Conservation (phyloP, 2,329 filamentous ascomycete species). For the Claviceps africana region DNA sequence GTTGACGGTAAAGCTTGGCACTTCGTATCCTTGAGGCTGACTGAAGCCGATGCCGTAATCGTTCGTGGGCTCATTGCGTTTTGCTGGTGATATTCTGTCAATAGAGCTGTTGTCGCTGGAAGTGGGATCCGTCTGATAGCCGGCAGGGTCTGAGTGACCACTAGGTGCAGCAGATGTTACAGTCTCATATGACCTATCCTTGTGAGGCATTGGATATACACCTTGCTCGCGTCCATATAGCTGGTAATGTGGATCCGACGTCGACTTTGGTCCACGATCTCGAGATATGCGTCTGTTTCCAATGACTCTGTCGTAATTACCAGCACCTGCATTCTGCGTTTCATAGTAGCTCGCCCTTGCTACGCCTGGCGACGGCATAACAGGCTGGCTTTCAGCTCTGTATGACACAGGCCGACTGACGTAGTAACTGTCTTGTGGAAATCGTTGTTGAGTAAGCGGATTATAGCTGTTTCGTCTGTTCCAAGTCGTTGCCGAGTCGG, state of each 20-base stretch:
- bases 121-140: slow-evolving; percentile 69
- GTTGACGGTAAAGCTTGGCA: slow-evolving; percentile 24
- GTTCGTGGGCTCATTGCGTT: slow-evolving; percentile 40
- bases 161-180: slow-evolving; percentile 65
- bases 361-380: slow-evolving; percentile 20
- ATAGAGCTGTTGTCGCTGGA: slow-evolving; percentile 90
- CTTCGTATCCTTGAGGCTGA: slow-evolving; percentile 28
- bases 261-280: slow-evolving; percentile 25
- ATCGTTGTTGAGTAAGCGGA: slow-evolving; percentile 31
- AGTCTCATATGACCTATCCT: slow-evolving; percentile 76
- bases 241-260: slow-evolving; percentile 31
- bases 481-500: slow-evolving; percentile 30
- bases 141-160: slow-evolving; percentile 60
- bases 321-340: slow-evolving; percentile 12
- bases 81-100: slow-evolving; percentile 51
- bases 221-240: slow-evolving; percentile 26
- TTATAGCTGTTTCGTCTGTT: slow-evolving; percentile 51
- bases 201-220: slow-evolving; percentile 42
- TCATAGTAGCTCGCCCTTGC: slow-evolving; percentile 31
- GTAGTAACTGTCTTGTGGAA: slow-evolving; percentile 39
- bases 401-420: slow-evolving; percentile 28
- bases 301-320: slow-evolving; percentile 13
- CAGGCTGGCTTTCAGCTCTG: slow-evolving; percentile 28
- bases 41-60: slow-evolving; percentile 50
- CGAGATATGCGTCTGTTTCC: slow-evolving; percentile 8